These are phyloP conservation scores for Stephanodiscus minutulus DNA, from an alignment of 108 stramenopile species.

Conservation along the genomic window DNA sequence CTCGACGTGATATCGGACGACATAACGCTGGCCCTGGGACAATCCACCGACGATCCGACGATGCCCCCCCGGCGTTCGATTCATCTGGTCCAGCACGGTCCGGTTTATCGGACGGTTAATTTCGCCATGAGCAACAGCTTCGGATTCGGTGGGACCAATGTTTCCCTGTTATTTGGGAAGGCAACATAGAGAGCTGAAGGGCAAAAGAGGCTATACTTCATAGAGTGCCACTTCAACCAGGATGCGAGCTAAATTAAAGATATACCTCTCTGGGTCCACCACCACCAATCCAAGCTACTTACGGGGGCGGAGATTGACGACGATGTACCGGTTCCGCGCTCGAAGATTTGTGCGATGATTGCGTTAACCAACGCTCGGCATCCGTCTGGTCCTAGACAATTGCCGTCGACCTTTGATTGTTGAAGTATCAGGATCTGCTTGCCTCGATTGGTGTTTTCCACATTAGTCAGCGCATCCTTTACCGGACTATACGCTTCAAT, in stretches of 20 bases:
- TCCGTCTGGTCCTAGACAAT: conserved; percentile 43
- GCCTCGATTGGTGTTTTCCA: conserved; percentile 25
- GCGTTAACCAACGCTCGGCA: no score
- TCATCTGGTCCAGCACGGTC: conserved; percentile 50
- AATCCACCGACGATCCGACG: conserved; percentile 10
- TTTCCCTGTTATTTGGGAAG: conserved; percentile 80
- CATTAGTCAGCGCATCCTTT: conserved; percentile 14
- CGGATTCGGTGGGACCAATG: conserved; percentile 99
- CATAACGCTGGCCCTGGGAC: conserved; percentile 7
- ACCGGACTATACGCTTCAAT: conserved; percentile 23
- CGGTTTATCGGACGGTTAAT: conserved; percentile 30
- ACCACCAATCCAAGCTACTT: neutral
- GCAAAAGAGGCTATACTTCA: neutral
- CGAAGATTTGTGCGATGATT: no score
- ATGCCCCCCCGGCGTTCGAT: neutral
- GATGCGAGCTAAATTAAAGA: no score
- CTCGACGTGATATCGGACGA: conserved; percentile 47
- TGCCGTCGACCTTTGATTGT: conserved; percentile 14
- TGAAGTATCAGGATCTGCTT: conserved; percentile 38
- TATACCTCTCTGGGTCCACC: neutral
- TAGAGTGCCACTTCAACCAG: no score
- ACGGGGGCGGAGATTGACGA: no score
- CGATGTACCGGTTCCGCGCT: no score
- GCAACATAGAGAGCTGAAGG: neutral
- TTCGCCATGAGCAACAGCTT: conserved; percentile 91